Conservation (phyloP, 768 basidiomycete genomes). For the Naganishia vishniacii region DNA sequence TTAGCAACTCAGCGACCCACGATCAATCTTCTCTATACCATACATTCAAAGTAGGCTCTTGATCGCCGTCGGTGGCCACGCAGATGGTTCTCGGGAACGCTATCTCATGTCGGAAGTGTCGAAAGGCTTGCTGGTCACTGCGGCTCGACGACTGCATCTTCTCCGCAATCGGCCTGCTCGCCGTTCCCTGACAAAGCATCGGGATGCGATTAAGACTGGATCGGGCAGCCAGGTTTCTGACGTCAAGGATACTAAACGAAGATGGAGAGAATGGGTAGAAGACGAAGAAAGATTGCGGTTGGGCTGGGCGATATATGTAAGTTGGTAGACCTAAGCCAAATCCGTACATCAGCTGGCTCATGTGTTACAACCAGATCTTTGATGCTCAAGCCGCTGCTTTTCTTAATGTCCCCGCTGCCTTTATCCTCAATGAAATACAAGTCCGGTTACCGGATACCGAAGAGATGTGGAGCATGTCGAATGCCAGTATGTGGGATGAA, state of each 20-base stretch:
- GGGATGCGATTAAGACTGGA: neutral
- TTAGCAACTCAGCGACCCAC: conserved; percentile 40
- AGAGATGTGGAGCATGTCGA: conserved; percentile 33
- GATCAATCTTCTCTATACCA: conserved; percentile 38
- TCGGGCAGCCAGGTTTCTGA: too few species aligned
- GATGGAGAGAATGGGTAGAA: conserved; percentile 34
- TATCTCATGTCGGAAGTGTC: conserved; percentile 40
- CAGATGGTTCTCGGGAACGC: conserved; percentile 41
- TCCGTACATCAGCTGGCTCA: neutral
- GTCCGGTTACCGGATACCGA: conserved; percentile 35
- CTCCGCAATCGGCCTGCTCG: conserved; percentile 28
- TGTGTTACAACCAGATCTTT: conserved; percentile 29
- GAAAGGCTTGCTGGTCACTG: conserved; percentile 36
- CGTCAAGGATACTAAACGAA: conserved; percentile 5
- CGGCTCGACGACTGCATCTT: conserved; percentile 34
- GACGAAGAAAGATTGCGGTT: conserved; percentile 36
- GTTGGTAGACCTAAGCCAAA: neutral
- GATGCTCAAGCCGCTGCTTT: conserved; percentile 35
- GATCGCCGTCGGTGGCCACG: conserved; percentile 32
- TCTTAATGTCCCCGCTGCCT: conserved; percentile 32
- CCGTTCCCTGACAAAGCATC: neutral
- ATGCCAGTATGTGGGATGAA: conserved; percentile 32
- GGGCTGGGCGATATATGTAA: conserved; percentile 42
- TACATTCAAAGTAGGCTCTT: conserved; percentile 33
- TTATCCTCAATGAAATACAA: conserved; percentile 33